Evolutionary conservation across 106 monocot genomes (phyloP).

Genomic region (Platanthera zijinensis): DNA sequence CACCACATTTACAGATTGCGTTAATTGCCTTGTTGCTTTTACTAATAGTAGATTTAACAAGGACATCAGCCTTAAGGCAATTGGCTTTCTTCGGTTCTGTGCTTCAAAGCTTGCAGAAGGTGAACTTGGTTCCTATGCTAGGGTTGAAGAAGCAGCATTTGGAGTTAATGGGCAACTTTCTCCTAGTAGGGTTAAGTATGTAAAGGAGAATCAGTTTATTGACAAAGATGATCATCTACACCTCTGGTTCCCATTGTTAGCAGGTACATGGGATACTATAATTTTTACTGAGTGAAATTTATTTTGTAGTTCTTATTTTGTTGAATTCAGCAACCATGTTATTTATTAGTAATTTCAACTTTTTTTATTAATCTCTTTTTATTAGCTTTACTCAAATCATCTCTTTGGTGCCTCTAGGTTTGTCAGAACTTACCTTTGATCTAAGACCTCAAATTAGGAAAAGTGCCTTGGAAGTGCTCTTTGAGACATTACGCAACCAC

Average conservation of each 20-base stretch:
- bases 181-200: conserved; percentile 5
- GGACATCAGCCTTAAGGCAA: conserved; percentile 77
- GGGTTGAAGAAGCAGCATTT: not conserved
- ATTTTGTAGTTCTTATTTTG: not conserved
- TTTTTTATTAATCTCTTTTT: not conserved
- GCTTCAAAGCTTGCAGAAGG: conserved; percentile 89
- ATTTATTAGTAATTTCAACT: not conserved
- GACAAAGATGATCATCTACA: conserved; percentile 56
- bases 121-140: conserved; percentile 48
- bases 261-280: conserved; percentile 16
- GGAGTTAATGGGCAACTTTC: not conserved
- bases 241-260: conserved; percentile 61
- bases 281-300: not conserved
- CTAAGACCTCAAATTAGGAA: conserved; percentile 86
- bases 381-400: not conserved
- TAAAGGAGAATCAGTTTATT: conserved; percentile 5
- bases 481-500: conserved; percentile 84
- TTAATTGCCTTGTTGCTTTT: conserved; percentile 87
- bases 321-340: not conserved
- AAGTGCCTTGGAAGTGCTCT: conserved; percentile 80
- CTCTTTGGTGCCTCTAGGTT: conserved; percentile 40
- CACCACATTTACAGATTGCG: conserved; percentile 86
- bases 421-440: conserved; percentile 94
- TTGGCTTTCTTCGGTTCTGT: conserved; percentile 84
- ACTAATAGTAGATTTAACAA: conserved; percentile 95